A percentile compares a stretch with the other conserved stretches of the same genome.
Conservation (phyloP, 2,329 filamentous ascomycete genomes). For the Coniella lustricola region DNA sequence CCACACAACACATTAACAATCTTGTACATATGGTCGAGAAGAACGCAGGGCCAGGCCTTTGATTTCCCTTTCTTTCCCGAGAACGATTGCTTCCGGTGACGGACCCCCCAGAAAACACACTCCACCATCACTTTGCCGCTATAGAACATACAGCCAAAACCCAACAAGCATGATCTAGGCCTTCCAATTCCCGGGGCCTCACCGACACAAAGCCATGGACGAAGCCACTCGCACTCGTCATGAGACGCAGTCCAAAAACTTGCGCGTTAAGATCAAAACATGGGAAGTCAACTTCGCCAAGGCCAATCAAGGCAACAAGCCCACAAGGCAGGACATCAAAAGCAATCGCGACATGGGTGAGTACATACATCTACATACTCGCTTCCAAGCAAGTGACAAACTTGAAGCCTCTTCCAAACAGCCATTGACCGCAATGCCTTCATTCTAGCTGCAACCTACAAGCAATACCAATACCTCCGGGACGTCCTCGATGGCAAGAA, state of each 20-base stretch:
- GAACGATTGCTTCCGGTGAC: no score
- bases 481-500: constrained; percentile 51
- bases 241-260: constrained; percentile 42
- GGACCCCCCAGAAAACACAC: no score
- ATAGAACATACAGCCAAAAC: not conserved
- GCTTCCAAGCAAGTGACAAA: not conserved
- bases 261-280: constrained; percentile 64
- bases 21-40: no score
- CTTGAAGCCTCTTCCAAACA: not conserved
- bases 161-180: constrained; percentile 3
- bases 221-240: constrained; percentile 35
- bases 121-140: no score
- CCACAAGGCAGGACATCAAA: constrained; percentile 70
- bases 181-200: no score
- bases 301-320: constrained; percentile 59
- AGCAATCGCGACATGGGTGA: constrained; percentile 63
- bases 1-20: no score
- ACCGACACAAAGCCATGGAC: constrained; percentile 47
- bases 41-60: not conserved
- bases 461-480: constrained; percentile 63
- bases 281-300: constrained; percentile 66
- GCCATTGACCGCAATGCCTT: not conserved
- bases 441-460: constrained; percentile 61
- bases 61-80: no score
- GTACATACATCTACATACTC: constrained; percentile 14